A percentile compares a stretch with the other conserved stretches of the same genome.
Evolutionary conservation across 2,329 filamentous ascomycete species (phyloP).

Genomic region (Neonectria hederae): DNA sequence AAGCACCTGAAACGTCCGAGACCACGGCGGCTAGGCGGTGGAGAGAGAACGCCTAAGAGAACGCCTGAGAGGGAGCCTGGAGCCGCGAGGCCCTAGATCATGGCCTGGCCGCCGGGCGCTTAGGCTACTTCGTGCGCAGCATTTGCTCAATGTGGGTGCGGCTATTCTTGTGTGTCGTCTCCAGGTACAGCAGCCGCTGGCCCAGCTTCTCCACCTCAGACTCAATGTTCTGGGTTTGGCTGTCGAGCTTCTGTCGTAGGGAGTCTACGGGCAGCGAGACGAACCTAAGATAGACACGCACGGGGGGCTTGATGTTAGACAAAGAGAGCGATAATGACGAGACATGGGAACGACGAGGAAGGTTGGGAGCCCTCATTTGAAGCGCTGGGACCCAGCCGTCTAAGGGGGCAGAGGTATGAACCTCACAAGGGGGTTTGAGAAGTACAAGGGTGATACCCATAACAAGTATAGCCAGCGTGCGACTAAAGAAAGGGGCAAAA

Average conservation of each 20-base stretch:
- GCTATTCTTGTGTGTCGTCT: slow-evolving; percentile 96
- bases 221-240: slow-evolving; percentile 79
- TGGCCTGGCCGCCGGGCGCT: slow-evolving; percentile 3
- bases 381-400: background rate
- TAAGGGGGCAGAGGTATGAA: background rate
- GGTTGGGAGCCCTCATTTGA: background rate
- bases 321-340: background rate
- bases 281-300: slow-evolving; percentile 71
- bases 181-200: slow-evolving; percentile 91
- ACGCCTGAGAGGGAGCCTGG: background rate
- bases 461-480: background rate
- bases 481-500: background rate
- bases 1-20: slow-evolving; percentile 17
- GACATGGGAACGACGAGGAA: background rate
- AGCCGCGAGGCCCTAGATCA: background rate
- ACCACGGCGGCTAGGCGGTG: slow-evolving; percentile 1
- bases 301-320: slow-evolving; percentile 15
- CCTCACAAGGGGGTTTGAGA: background rate
- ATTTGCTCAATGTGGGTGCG: slow-evolving; percentile 91
- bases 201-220: slow-evolving; percentile 82
- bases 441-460: background rate
- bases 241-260: slow-evolving; percentile 78
- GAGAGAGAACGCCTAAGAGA: background rate
- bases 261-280: slow-evolving; percentile 77
- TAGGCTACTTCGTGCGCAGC: slow-evolving; percentile 62